Evolutionary conservation across 2,329 filamentous ascomycete genomes (phyloP).

Genomic region (Pseudogymnoascus sp.): DNA sequence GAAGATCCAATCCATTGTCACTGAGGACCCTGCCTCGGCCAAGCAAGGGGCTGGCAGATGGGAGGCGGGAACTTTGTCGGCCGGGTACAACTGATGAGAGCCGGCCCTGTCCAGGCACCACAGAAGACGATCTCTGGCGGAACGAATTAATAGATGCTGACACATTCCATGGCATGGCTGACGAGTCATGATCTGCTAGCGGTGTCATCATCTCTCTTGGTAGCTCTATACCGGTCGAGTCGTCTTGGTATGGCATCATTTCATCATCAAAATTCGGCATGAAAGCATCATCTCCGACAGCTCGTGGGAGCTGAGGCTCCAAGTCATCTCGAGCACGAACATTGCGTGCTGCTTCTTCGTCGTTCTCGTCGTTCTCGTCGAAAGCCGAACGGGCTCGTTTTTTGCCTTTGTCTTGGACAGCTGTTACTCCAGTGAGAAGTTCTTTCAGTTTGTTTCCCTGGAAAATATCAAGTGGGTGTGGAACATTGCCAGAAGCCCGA

Average conservation of each 20-base stretch:
- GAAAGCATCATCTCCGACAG: constrained; percentile 25
- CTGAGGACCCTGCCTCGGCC: constrained; percentile 34
- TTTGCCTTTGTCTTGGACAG: background rate
- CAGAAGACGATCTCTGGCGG: constrained; percentile 27
- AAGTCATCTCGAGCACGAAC: constrained; percentile 32
- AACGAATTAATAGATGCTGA: constrained; percentile 49
- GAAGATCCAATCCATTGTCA: constrained; percentile 20
- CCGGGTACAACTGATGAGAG: constrained; percentile 22
- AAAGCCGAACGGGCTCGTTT: background rate
- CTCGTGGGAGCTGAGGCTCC: constrained; percentile 32
- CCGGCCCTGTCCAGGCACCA: constrained; percentile 33
- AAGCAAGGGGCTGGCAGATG: constrained; percentile 54
- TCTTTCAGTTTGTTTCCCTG: constrained; percentile 48
- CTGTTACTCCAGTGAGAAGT: constrained; percentile 17
- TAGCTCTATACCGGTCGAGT: constrained; percentile 49
- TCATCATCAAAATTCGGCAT: constrained; percentile 35
- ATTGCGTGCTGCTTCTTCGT: constrained; percentile 24
- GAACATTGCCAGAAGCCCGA: constrained; percentile 27
- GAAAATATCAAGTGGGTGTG: constrained; percentile 49
- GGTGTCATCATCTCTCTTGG: constrained; percentile 60
- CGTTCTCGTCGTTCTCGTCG: constrained; percentile 20
- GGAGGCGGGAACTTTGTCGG: constrained; percentile 43
- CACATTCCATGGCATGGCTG: constrained; percentile 63
- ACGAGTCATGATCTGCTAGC: constrained; percentile 60
- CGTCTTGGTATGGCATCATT: constrained; percentile 10